A percentile compares a stretch with the other conserved stretches of the same genome.
Conservation (phyloP, 805 yeast genomes). For the Torulaspora gathmanii region DNA sequence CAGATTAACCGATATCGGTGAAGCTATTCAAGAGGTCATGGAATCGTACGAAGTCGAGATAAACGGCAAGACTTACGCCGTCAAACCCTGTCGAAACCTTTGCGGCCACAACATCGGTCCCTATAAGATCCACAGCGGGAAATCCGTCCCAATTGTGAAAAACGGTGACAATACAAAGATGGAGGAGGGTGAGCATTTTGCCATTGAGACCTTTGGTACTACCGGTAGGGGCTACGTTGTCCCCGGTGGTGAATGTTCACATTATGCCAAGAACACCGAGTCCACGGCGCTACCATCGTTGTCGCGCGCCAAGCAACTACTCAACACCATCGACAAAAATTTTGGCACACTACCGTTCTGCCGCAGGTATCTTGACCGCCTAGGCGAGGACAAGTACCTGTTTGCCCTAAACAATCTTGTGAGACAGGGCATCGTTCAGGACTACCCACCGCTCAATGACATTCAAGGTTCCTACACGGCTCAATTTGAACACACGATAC, state of each 20-base stretch:
- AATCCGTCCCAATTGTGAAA: constrained; percentile 93
- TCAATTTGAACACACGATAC: constrained; percentile 90
- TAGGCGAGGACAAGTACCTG: constrained; percentile 88
- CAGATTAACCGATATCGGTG: constrained; percentile 91
- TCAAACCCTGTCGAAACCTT: constrained; percentile 85
- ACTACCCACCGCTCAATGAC: constrained; percentile 90
- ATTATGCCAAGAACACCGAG: constrained; percentile 66
- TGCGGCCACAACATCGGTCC: constrained; percentile 92
- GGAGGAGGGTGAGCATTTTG: constrained; percentile 98
- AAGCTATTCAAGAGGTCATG: constrained; percentile 94
- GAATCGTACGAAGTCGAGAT: constrained; percentile 91
- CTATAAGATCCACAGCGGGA: constrained; percentile 86
- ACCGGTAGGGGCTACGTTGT: constrained; percentile 92
- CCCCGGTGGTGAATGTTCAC: constrained; percentile 88
- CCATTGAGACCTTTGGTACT: constrained; percentile 96
- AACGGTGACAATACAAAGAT: constrained; percentile 91
- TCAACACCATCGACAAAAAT: constrained; percentile 65
- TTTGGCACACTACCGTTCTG: constrained; percentile 97
- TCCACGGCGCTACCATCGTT: constrained; percentile 38
- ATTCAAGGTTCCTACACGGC: constrained; percentile 85
- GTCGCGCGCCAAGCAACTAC: constrained; percentile 64
- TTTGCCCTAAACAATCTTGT: constrained; percentile 82
- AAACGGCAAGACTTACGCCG: constrained; percentile 77
- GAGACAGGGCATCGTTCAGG: constrained; percentile 81
- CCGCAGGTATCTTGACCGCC: constrained; percentile 84